A percentile compares a stretch with the other conserved stretches of the same genome.
phyloP scores from a whole-genome alignment of 805 yeast genomes.

The Wickerhamiella sorbophila region DNA sequence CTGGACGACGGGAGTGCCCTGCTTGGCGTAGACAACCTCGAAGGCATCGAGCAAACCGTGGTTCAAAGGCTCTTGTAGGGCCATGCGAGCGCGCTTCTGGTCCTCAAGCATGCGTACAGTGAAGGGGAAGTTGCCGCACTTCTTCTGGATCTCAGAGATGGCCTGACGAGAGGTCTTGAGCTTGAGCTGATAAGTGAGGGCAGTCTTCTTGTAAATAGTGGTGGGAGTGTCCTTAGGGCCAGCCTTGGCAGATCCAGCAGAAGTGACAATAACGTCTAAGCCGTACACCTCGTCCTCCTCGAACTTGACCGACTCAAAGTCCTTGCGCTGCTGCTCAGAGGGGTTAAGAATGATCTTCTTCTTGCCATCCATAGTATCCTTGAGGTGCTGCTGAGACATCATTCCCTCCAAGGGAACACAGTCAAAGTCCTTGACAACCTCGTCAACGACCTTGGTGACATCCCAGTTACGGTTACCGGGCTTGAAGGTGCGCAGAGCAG shows the following conservation, averaged over 20 bases:
- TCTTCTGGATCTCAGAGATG: conserved; percentile 51
- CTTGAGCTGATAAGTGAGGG: conserved; percentile 48
- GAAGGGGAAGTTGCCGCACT: conserved; percentile 55
- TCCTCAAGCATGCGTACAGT: conserved; percentile 51
- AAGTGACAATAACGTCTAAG: conserved; percentile 51
- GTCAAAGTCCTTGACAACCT: conserved; percentile 46
- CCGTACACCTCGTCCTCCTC: conserved; percentile 70
- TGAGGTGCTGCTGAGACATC: conserved; percentile 58
- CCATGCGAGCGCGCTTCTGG: conserved; percentile 58
- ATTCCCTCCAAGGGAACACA: conserved; percentile 58
- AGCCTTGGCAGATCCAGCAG: conserved; percentile 46
- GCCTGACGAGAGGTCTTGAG: conserved; percentile 56
- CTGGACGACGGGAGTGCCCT: conserved; percentile 53
- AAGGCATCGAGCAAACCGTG: conserved; percentile 55
- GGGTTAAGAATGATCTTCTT: conserved; percentile 69
- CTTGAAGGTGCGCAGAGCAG: conserved; percentile 53
- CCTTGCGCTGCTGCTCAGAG: conserved; percentile 46
- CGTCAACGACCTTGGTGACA: conserved; percentile 50
- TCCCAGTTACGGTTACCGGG: conserved; percentile 63
- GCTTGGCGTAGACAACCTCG: conserved; percentile 54
- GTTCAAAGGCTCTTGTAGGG: conserved; percentile 55
- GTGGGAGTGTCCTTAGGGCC: conserved; percentile 45
- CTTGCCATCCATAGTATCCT: conserved; percentile 55
- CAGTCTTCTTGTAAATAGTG: conserved; percentile 58
- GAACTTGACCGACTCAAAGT: conserved; percentile 49